Evolutionary conservation across 495 filamentous ascomycete genomes (phyloP), one percentile per base, ranked within the genome.

Genomic region (Xylaria intraflava): DNA sequence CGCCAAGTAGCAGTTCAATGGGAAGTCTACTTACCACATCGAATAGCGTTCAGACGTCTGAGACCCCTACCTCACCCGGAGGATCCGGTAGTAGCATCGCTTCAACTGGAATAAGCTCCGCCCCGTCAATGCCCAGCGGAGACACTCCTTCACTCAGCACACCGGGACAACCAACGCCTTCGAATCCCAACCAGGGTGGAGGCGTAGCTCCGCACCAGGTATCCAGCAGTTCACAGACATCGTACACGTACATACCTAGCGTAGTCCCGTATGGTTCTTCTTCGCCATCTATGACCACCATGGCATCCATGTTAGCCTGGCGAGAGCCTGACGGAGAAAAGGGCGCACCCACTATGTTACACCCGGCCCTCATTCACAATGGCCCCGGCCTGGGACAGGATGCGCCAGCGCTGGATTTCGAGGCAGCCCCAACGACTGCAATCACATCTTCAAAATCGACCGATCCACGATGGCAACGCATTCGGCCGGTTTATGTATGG

Each of bases 401-500:
- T 2, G 33, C 49, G 4, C 30, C 46, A 12, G 22, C n/a, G 7
- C 41, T 56, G 2, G 51, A 56, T 0, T 58, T 44, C 16, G 60
- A 59, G 20, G 46, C 46, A 17, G 39, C 48, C 4, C 51, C 57
- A 8, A 59, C 49, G 1, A 53, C 46, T 2, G 20, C 53, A 10
- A 48, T 44, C 1, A 56, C 53, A 20, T 55, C 49, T n/a, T 59
- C 55, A 2, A 53, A 53, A 31, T 23, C 53, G 9, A 8, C 44
- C 2, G 57, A 55, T 33, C 55, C 52, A 5, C 42, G 63, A 30
- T 61, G 63, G 63, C 63, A 61, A 41, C 57, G 53, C 17, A 56
- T 61, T 9, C 60, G 55, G 6, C 63, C 63, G 8, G 55, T 64
- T 11, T 40, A 53, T 41, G 41, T 65, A 12, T 65, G 63, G 63